Evolutionary conservation across 257 asterid genomes (phyloP).

Genomic region (Nicotiana paniculata): DNA sequence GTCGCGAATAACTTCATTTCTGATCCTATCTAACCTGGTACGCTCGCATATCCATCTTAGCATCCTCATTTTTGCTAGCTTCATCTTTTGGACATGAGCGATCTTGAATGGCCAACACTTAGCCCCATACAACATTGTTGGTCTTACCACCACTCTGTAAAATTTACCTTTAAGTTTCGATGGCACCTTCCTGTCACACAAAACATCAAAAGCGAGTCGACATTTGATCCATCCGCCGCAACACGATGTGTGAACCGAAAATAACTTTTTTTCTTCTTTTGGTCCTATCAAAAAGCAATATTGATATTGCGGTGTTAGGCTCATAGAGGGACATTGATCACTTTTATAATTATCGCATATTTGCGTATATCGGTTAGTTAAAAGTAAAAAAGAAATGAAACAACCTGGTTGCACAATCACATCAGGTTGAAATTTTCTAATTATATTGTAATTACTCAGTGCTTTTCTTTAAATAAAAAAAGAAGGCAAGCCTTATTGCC

Average conservation of each 20-base stretch:
- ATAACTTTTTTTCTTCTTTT: background rate
- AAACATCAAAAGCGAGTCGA: too few relatives aligned
- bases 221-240: too few relatives aligned
- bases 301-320: background rate
- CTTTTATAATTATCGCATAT: background rate
- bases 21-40: too few relatives aligned
- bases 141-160: too few relatives aligned
- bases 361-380: background rate
- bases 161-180: too few relatives aligned
- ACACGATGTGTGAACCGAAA: background rate
- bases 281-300: background rate
- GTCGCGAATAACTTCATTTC: too few relatives aligned
- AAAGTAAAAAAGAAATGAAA: background rate
- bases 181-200: too few relatives aligned
- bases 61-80: too few relatives aligned
- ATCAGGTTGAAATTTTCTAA: background rate
- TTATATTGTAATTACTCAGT: background rate
- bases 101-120: too few relatives aligned
- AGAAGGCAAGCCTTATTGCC: background rate
- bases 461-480: background rate
- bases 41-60: too few relatives aligned
- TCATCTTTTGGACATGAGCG: too few relatives aligned
- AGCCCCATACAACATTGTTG: too few relatives aligned
- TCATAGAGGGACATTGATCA: background rate
- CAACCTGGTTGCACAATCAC: background rate